phyloP scores from a whole-genome alignment of 257 asterid genomes.

The Solanum ossicruentum region DNA sequence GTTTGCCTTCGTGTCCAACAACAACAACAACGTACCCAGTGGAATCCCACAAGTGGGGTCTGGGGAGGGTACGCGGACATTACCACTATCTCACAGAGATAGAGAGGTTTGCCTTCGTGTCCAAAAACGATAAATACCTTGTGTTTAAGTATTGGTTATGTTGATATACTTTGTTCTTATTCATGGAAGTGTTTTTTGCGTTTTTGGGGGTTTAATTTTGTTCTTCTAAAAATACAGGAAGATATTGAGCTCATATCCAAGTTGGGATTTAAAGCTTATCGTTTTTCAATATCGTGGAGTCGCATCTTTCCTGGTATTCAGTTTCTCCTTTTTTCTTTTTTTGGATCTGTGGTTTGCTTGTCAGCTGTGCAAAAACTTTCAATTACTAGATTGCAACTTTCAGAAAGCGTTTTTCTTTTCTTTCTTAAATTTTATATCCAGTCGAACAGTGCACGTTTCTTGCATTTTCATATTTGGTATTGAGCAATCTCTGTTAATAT shows the following conservation, averaged over 20 bases:
- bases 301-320: slow-evolving; percentile 38
- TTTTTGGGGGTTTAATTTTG: not conserved
- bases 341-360: not conserved
- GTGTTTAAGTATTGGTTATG: not conserved
- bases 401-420: not conserved
- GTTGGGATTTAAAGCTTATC: slow-evolving; percentile 44
- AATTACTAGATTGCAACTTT: not conserved
- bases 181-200: not conserved
- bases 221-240: slow-evolving; percentile 17
- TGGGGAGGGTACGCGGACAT: too few relatives aligned
- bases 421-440: not conserved
- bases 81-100: too few relatives aligned
- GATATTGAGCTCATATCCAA: slow-evolving; percentile 41
- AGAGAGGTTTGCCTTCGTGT: not conserved
- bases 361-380: not conserved
- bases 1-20: not conserved
- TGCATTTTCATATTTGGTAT: not conserved
- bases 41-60: too few relatives aligned
- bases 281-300: slow-evolving; percentile 49
- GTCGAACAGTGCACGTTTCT: not conserved
- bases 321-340: not conserved
- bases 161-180: not conserved
- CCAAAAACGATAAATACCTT: not conserved
- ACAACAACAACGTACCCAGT: too few relatives aligned
- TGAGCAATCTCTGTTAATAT: not conserved